Evolutionary conservation across 164 flowering plant genomes (phyloP), one percentile per base, ranked within the genome.

Genomic region (Dillenia turbinata): DNA sequence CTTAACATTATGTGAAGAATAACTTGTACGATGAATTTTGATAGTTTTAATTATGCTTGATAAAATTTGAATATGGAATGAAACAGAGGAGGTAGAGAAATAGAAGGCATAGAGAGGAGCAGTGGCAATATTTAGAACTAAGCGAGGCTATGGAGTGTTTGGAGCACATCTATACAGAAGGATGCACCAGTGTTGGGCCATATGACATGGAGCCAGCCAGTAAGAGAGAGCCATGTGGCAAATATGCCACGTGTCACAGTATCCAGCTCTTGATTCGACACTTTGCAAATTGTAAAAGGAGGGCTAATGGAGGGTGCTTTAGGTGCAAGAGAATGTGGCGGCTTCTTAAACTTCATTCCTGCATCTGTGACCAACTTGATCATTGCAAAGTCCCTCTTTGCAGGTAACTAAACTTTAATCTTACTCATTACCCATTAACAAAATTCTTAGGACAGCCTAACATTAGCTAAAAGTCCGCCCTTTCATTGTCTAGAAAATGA

Each of bases 251-350:
- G 10, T 94, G 99, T 63, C 76, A 83, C 9, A 89, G 96, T 17
- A 74, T 94, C 8, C 96, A 94, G 78, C 73, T 72, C 5, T 61
- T 83, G 67, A 80, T 94, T 60, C 70, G 69, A 19, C 99, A 94
- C 66, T 94, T 89, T 51, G 96, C 87, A 9, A 59, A 70, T 9
- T 94, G 99, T 63, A 71, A 75, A 69, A 88, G 68, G 73, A 76
- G 88, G 69, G 85, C 78, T 0, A 78, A 77, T 9, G 93, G 92
- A 10, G 84, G 92, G 1, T 94, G 99, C 66, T 52, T 70, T 43
- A 71, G 86, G 17, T 94, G 99, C 79, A 89, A 83, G 77, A 66
- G 97, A n/a, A 86, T 94, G 97, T 88, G 95, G 93, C 99, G 89
- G 73, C 86, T 94, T 14, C 82, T 94, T 17, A 73, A 77, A 33